Percentiles rank a stretch among this genome's conserved stretches.
Conservation (phyloP, 2,329 filamentous ascomycete genomes). For the Corniculantispora saksenae region DNA sequence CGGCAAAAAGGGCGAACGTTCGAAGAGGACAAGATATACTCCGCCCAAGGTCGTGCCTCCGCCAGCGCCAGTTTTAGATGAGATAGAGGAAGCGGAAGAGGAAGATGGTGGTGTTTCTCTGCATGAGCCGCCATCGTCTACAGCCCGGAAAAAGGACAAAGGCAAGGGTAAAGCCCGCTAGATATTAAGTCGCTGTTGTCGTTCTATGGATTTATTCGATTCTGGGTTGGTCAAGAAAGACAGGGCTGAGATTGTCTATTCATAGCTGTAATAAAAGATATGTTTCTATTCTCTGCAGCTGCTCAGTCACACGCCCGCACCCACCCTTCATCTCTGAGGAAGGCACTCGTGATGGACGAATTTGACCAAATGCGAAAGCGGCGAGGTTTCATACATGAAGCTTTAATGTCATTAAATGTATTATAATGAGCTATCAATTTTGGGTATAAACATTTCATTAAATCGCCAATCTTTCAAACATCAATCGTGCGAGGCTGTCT, state of each 20-base stretch:
- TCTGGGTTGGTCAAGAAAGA: no score
- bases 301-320: no score
- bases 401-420: not conserved
- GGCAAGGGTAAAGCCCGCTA: not conserved
- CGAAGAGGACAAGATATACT: not conserved
- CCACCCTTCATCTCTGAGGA: no score
- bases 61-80: not conserved
- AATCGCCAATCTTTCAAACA: not conserved
- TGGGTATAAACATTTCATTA: not conserved
- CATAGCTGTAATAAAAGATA: no score
- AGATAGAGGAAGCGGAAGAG: constrained; percentile 1
- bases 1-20: not conserved
- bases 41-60: not conserved
- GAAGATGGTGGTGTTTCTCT: constrained; percentile 1
- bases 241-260: no score
- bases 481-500: constrained; percentile 13
- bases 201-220: not conserved
- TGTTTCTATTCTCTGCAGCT: no score
- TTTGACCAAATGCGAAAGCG: not conserved
- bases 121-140: not conserved
- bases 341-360: no score
- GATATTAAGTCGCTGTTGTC: not conserved
- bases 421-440: not conserved
- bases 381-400: not conserved
- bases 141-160: not conserved